Conservation (phyloP, 148 eudicot genomes). For the Chenopodium quinoa region DNA sequence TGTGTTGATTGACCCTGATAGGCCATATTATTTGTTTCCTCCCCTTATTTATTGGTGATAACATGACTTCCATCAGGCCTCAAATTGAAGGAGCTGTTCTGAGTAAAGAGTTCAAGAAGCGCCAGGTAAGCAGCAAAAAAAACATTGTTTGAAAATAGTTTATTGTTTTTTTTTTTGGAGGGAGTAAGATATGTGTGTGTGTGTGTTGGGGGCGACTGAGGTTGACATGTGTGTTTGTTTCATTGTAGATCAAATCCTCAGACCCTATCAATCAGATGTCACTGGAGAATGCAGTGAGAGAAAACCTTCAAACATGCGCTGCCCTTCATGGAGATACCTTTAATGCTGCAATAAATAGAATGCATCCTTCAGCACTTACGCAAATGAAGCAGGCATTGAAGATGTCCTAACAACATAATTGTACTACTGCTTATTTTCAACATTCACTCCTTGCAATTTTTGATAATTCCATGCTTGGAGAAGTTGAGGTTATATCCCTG, state of each 20-base stretch:
- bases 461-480: constrained; percentile 17
- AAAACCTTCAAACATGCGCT: constrained; percentile 93
- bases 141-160: neutral
- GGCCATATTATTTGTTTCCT: constrained; percentile 10
- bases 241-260: constrained; percentile 68
- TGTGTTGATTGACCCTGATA: constrained; percentile 5
- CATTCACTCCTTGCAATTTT: constrained; percentile 24
- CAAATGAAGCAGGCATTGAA: constrained; percentile 88
- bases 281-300: constrained; percentile 77
- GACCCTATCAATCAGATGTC: constrained; percentile 86
- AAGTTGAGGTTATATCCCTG: constrained; percentile 11
- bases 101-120: constrained; percentile 81
- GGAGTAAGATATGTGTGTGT: neutral
- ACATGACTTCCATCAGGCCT: constrained; percentile 59
- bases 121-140: constrained; percentile 58
- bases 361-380: constrained; percentile 84
- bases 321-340: constrained; percentile 88
- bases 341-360: constrained; percentile 69
- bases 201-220: neutral
- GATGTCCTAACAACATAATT: constrained; percentile 46
- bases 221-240: constrained; percentile 16
- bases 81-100: constrained; percentile 56
- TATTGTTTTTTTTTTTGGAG: neutral
- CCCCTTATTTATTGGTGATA: constrained; percentile 48
- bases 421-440: neutral